These are phyloP conservation scores for Flammula alnicola DNA, from an alignment of 1,284 basidiomycete species.

Conservation along the genomic window DNA sequence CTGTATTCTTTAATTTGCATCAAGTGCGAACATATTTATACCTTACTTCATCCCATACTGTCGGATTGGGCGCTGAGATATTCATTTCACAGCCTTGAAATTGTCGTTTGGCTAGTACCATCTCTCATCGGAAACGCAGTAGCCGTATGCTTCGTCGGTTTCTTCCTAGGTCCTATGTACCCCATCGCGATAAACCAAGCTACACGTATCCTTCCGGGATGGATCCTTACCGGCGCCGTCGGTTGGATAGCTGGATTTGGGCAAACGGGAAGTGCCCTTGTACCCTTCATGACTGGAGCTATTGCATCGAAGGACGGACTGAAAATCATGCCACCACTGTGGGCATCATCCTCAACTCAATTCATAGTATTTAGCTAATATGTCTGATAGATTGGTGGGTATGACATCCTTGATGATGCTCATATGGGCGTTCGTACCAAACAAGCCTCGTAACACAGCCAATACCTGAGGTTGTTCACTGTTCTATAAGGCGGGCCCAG, in stretches of 20 bases:
- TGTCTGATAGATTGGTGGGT: slow-evolving; percentile 28
- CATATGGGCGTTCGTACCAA: slow-evolving; percentile 34
- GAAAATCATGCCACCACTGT: slow-evolving; percentile 61
- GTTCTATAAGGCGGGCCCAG: too few species aligned
- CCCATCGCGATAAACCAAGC: slow-evolving; percentile 69
- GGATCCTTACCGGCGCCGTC: slow-evolving; percentile 65
- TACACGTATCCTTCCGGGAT: slow-evolving; percentile 59
- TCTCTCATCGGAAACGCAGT: slow-evolving; percentile 63
- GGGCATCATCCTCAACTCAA: slow-evolving; percentile 27
- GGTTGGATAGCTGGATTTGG: slow-evolving; percentile 73
- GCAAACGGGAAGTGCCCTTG: slow-evolving; percentile 65
- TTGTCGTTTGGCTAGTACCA: slow-evolving; percentile 67
- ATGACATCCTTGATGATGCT: slow-evolving; percentile 35
- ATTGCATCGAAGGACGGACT: slow-evolving; percentile 60
- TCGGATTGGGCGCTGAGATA: not conserved
- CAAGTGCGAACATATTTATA: not conserved
- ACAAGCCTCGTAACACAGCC: slow-evolving; percentile 5
- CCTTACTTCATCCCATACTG: not conserved
- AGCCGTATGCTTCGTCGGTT: slow-evolving; percentile 60
- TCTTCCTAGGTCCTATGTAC: slow-evolving; percentile 66
- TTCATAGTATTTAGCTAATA: not conserved
- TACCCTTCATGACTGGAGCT: slow-evolving; percentile 68
- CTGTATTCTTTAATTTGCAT: slow-evolving; percentile 51
- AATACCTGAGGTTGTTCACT: too few species aligned
- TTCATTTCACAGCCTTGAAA: slow-evolving; percentile 49